phyloP scores from a whole-genome alignment of 495 filamentous ascomycete genomes.

The Podospora pseudoanserina region DNA sequence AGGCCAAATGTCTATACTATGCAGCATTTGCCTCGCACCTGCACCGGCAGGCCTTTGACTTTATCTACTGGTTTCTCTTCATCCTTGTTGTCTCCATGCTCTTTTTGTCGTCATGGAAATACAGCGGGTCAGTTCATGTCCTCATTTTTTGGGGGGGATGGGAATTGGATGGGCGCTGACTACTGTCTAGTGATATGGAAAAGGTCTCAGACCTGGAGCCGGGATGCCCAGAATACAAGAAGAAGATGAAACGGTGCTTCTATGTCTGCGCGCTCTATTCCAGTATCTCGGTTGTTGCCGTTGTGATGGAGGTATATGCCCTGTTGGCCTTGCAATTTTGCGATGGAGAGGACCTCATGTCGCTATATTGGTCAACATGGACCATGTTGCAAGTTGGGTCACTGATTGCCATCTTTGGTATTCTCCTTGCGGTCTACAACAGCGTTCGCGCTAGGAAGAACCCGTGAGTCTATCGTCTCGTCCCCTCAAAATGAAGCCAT shows the following conservation, averaged over 20 bases:
- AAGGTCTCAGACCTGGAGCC: conserved; percentile 21
- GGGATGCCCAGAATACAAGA: conserved; percentile 22
- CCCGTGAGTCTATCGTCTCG: conserved; percentile 31
- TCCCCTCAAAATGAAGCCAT: background rate
- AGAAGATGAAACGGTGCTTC: conserved; percentile 32
- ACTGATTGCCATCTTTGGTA: conserved; percentile 47
- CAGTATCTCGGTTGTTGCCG: conserved; percentile 29
- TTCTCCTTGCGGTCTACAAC: conserved; percentile 41
- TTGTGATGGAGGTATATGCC: conserved; percentile 43
- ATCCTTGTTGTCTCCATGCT: conserved; percentile 37
- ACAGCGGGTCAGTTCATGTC: conserved; percentile 35
- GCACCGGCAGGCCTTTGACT: conserved; percentile 38
- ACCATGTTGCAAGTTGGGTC: conserved; percentile 46
- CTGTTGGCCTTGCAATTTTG: conserved; percentile 46
- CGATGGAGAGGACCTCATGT: conserved; percentile 47
- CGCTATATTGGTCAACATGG: conserved; percentile 49
- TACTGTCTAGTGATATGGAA: conserved; percentile 23
- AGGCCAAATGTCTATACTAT: conserved; percentile 39
- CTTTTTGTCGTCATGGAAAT: conserved; percentile 40
- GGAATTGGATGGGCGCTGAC: background rate
- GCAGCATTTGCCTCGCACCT: conserved; percentile 43
- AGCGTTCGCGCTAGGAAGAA: conserved; percentile 35
- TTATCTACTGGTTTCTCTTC: conserved; percentile 48
- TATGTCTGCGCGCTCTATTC: conserved; percentile 33
- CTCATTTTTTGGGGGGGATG: background rate